Evolutionary conservation across 306 rosid species (phyloP), one percentile per base, ranked within the genome.

Genomic region (Fragaria ananassa): DNA sequence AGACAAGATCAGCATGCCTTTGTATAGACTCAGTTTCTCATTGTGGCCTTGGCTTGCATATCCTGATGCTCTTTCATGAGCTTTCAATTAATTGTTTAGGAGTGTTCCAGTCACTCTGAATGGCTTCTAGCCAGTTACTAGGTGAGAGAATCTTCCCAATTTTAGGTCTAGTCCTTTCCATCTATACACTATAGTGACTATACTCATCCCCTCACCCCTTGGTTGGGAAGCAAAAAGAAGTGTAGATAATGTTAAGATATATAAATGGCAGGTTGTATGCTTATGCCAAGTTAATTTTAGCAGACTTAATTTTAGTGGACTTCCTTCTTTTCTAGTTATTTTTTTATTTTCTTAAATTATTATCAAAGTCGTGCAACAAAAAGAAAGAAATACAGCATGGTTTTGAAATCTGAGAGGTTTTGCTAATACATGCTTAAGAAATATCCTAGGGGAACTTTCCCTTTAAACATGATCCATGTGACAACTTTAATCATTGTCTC

Each of bases 401-500:
- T 19, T 25, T 15, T 35, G 46, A 15, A 37, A 66, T 18, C 47
- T 66, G 70, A 66, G 29, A 66, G 47, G 49, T 54, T 54, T 54
- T 72, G 35, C 39, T 56, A 27, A 14, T n/a, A 57, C 61, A 34
- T 35, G 66, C 37, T 37, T 5, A 6, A 42, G 51, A 54, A 35
- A 10, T 66, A 66, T 70, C 17, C 27, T 18, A 45, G 35, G 60
- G 34, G 34, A 42, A 42, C 11, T 17, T 66, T 27, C 44, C 63
- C 61, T 45, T 23, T 47, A 47, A 47, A n/a, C 17, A 47, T 64
- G n/a, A 29, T 51, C 71, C 66, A 49, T 21, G 58, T 79, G 60
- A 64, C 58, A 51, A 12, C 68, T 27, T 37, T 72, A 50, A 44
- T 37, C 68, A 44, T 56, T 65, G 78, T 68, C 71, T 50, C 78